Evolutionary conservation across 768 basidiomycete genomes (phyloP), one percentile per base, ranked within the genome.

Genomic region (Lactarius deliciosus): DNA sequence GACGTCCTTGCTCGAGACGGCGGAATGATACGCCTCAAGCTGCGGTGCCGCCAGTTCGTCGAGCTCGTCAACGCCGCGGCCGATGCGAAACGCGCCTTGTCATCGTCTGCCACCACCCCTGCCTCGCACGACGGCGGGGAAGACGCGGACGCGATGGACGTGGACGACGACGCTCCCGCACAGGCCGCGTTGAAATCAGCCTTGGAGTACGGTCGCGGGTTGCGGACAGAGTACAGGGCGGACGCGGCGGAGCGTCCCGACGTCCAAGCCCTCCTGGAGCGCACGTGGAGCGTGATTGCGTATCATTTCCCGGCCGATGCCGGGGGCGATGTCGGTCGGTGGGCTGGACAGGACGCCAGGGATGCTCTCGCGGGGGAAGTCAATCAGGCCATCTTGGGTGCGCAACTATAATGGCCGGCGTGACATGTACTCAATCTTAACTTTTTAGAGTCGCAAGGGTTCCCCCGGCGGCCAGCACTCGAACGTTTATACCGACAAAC

Each of bases 21-120:
- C 45, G 87, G 88, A 10, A 78, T 91, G 18, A 82, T 94, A 77
- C 76, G 84, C n/a, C 91, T 94, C 80, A 91, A 90, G 75, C 76
- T 96, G 71, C 84, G 88, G 30, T 92, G 92, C 77, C 83, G 92
- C 71, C 91, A 89, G 76, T 93, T 95, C 72, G 86, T 95, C 55
- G 93, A 95, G 75, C 82, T 93, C 34, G 64, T 64, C 58, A 63
- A 71, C 43, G 69, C 57, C 47, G 68, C 66, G 9, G 71, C 68
- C 40, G 68, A 55, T 58, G 66, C 38, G 64, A 71, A 59, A 60
- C 64, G 69, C 45, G 61, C 64, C 16, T 11, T 50, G 47, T 50
- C 38, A 15, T 65, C 58, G 6, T 53, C 57, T 11, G 30, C 61
- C 30, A 30, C 61, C 9, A 8, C 61, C 15, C 41, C 65, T 6